phyloP scores from a whole-genome alignment of 352 stramenopile genomes.

The Phytophthora colocasiae region DNA sequence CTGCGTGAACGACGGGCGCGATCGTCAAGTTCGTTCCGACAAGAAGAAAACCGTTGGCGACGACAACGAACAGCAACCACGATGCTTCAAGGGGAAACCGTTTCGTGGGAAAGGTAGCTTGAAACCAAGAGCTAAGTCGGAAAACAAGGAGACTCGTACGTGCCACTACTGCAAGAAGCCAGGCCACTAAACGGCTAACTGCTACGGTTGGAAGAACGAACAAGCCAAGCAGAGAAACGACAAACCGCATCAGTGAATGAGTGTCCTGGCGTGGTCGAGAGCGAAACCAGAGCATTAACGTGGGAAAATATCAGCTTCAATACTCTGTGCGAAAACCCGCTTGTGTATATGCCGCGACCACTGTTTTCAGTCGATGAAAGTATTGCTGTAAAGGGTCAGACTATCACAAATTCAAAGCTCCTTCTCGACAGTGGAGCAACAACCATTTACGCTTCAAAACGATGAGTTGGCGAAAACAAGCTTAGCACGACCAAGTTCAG shows the following conservation, averaged over 20 bases:
- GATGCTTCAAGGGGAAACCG: background rate
- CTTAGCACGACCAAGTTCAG: constrained; percentile 11
- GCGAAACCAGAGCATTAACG: no score
- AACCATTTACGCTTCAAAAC: constrained; percentile 9
- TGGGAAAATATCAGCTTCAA: no score
- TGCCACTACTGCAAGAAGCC: constrained; percentile 24
- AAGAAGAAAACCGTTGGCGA: no score
- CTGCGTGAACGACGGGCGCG: background rate
- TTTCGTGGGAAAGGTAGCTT: background rate
- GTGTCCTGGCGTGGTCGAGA: no score
- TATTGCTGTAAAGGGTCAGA: background rate
- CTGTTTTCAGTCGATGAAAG: constrained; percentile 3
- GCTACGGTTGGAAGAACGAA: constrained; percentile 13
- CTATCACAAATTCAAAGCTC: no score
- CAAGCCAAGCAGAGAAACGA: constrained; percentile 22
- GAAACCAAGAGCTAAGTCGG: background rate
- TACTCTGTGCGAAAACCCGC: constrained; percentile 15
- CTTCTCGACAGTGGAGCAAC: constrained; percentile 1
- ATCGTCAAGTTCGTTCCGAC: no score
- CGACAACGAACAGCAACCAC: background rate
- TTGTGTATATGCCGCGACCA: constrained; percentile 11
- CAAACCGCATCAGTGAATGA: no score
- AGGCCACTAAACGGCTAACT: constrained; percentile 6
- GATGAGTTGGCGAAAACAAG: constrained; percentile 1
- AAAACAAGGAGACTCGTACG: background rate